Evolutionary conservation across 129 eudicot species (phyloP), one percentile per base, ranked within the genome.

Genomic region (Chrysanthemum seticuspe): DNA sequence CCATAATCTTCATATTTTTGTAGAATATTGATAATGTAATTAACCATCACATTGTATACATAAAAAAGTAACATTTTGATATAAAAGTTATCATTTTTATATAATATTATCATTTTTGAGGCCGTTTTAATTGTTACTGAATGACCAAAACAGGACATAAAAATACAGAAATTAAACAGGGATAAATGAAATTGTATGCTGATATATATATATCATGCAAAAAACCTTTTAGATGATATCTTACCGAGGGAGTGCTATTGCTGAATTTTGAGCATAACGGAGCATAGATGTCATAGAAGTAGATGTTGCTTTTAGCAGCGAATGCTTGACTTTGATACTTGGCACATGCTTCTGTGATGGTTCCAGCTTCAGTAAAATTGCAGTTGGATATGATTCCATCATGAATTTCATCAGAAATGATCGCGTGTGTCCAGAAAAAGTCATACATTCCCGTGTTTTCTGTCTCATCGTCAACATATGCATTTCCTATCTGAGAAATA

Each of bases 271-370:
- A 68, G 16, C 87, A 89, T 62, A 77, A 74, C 29, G 91, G 91
- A 40, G 96, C 91, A 82, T 89, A 86, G 9, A 86, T 89, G 73
- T 89, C 87, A 34, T 86, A 89, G 36, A 23, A 0, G 73, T 19
- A 78, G 18, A 89, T 72, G 52, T 80, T 75, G 71, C 87, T 83
- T 60, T 3, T 45, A 12, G 71, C 82, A 18, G 13, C 65, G 6
- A 3, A 13, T 61, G 83, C 89, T 77, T 80, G 80, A 14, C 47
- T 2, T 21, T 6, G 4, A 25, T 57, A 79, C 12, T 14, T 25
- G 4, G 40, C 27, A 16, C 87, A 86, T 16, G 59, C 71, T 0
- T 50, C 58, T 52, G 91, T 65, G 13, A 40, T 3, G 10, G 40
- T 15, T 55, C 25, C 79, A 16, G 2, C 23, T 34, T 82, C 67